These are phyloP conservation scores for Ogataea haglerorum DNA, from an alignment of 805 yeast species.

Conservation along the genomic window DNA sequence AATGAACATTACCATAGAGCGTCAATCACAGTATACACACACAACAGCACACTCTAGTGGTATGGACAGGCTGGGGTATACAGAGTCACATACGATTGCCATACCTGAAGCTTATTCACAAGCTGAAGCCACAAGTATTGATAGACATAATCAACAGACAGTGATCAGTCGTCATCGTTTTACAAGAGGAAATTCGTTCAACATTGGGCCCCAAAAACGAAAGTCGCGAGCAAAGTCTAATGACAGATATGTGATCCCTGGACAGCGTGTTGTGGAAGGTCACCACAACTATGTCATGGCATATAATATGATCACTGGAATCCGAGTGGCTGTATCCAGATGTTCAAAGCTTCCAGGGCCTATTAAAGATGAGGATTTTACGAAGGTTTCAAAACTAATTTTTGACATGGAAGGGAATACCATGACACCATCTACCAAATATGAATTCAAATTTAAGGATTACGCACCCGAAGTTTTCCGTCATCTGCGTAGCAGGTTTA, in stretches of 20 bases:
- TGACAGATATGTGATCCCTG: constrained; percentile 31
- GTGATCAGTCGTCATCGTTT: constrained; percentile 18
- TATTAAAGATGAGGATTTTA: constrained; percentile 68
- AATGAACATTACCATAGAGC: constrained; percentile 4
- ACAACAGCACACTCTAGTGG: constrained; percentile 19
- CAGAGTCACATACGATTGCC: constrained; percentile 27
- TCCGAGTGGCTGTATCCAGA: constrained; percentile 89
- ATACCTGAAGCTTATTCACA: constrained; percentile 29
- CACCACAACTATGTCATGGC: constrained; percentile 93
- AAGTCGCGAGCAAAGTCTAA: constrained; percentile 25
- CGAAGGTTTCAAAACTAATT: constrained; percentile 69
- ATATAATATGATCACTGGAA: constrained; percentile 96
- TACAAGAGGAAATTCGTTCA: constrained; percentile 23
- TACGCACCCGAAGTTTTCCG: constrained; percentile 93
- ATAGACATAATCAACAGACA: constrained; percentile 18
- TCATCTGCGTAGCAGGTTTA: constrained; percentile 73
- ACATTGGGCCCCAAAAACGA: constrained; percentile 18
- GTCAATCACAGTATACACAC: constrained; percentile 12
- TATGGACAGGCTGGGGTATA: constrained; percentile 25
- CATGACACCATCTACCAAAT: constrained; percentile 87
- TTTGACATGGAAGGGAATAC: constrained; percentile 87
- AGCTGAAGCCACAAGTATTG: constrained; percentile 18
- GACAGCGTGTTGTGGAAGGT: constrained; percentile 55
- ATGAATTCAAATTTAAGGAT: constrained; percentile 95
- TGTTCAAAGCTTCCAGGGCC: constrained; percentile 83